Evolutionary conservation across 2,329 filamentous ascomycete genomes (phyloP), one percentile per base, ranked within the genome.

Genomic region (Penicillium sp.): DNA sequence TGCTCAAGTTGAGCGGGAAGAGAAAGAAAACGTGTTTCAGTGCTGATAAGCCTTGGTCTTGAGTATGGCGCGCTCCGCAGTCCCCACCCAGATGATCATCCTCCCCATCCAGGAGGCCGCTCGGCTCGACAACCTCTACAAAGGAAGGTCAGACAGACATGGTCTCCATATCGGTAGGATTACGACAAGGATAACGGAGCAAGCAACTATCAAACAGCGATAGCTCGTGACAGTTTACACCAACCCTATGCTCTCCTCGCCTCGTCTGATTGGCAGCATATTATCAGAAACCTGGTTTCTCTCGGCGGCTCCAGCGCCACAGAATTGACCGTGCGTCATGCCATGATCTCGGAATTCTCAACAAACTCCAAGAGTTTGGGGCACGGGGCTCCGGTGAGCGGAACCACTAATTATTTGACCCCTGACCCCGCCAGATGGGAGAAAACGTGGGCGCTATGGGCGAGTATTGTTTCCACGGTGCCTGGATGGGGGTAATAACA

Each of bases 81-180:
- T 37, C 53, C 59, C 64, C 59, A 66, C 61, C 15, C 60, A 62
- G 27, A 66, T 61, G 57, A 56, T 62, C 54, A 49, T 61, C 44
- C 53, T 67, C 46, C 55, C 82, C 82, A 6, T 75, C 78, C n/a
- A 78, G 78, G 47, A 72, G 25, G 37, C 49, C 7, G 22, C 55
- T 27, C 47, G 53, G 9, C 55, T 77, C 23, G 87, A 89, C 56
- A 86, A 89, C 63, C 83, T 82, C 81, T 60, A 85, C 56, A 1
- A 33, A 53, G 6, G 58, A 64, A 23, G 63, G 57, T n/a, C 44
- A 62, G 44, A 69, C 44, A 62, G 44, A 69, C 54, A 44, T 69
- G 61, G 64, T 46, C 42, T 73, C 31, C 66, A 70, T 45, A 60
- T 72, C 44, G 64, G 69, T 69, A 33, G 20, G 49, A n/a, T n/a